These are phyloP conservation scores for Boletus rex-veris DNA, from an alignment of 768 basidiomycete genomes.

Conservation along the genomic window DNA sequence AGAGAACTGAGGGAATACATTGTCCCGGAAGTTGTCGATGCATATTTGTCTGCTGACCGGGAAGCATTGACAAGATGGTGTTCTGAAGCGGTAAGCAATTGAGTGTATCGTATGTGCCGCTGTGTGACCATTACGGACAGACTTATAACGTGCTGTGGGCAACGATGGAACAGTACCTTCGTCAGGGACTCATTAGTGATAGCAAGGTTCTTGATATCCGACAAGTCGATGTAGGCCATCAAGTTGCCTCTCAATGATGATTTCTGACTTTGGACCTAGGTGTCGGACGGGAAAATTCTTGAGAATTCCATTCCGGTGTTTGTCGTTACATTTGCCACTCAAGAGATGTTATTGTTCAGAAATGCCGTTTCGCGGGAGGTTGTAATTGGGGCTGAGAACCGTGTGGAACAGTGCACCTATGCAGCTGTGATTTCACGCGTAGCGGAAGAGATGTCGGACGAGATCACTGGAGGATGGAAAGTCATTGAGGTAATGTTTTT, in stretches of 20 bases:
- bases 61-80: constrained; percentile 88
- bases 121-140: constrained; percentile 36
- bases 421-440: constrained; percentile 87
- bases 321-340: constrained; percentile 87
- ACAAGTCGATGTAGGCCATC: constrained; percentile 81
- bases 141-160: constrained; percentile 99
- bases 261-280: constrained; percentile 39
- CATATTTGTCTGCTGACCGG: constrained; percentile 87
- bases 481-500: constrained; percentile 77
- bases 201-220: constrained; percentile 96
- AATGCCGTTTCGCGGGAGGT: constrained; percentile 88
- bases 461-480: constrained; percentile 97
- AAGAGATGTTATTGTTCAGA: constrained; percentile 90
- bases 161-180: constrained; percentile 90
- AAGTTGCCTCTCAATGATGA: neutral
- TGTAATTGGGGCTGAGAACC: constrained; percentile 80
- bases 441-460: constrained; percentile 84
- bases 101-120: neutral
- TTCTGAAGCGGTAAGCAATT: constrained; percentile 79
- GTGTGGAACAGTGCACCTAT: constrained; percentile 92
- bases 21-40: constrained; percentile 95
- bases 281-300: constrained; percentile 82
- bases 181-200: constrained; percentile 87
- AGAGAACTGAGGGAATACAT: constrained; percentile 94
- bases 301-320: constrained; percentile 90